Evolutionary conservation across 306 rosid species (phyloP).

Genomic region (Chamaecrista fasciculata): DNA sequence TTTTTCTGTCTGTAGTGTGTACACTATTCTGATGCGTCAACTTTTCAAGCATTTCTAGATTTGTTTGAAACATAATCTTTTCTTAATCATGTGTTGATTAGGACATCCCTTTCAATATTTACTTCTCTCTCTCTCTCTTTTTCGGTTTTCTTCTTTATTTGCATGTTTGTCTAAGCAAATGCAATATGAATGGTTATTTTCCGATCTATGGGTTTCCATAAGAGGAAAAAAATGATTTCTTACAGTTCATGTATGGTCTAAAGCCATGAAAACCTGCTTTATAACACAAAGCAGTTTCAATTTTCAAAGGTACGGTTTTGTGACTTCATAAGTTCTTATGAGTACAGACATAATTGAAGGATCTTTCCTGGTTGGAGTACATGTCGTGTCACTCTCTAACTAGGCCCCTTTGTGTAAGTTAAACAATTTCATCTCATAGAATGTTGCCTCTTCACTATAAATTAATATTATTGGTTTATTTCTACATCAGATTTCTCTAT

Average conservation of each 20-base stretch:
- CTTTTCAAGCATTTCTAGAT: conserved; percentile 5
- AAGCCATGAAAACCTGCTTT: not conserved
- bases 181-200: not conserved
- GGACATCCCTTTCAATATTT: not conserved
- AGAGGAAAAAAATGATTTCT: not conserved
- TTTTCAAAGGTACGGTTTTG: not conserved
- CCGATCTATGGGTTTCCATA: not conserved
- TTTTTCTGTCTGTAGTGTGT: not conserved
- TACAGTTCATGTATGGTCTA: not conserved
- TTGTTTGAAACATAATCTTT: not conserved
- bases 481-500: no score
- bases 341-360: not conserved
- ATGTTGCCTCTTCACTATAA: not conserved
- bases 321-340: not conserved
- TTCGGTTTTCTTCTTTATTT: not conserved
- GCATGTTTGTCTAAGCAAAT: not conserved
- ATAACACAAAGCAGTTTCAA: not conserved
- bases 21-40: not conserved
- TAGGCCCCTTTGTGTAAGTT: not conserved
- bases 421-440: not conserved
- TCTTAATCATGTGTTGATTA: not conserved
- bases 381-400: not conserved
- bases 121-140: conserved; percentile 4
- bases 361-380: not conserved
- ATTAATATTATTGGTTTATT: not conserved